A percentile compares a stretch with the other conserved stretches of the same genome.
Conservation (phyloP, 1,284 basidiomycete species). For the Pseudomicrostroma phylloplanum region DNA sequence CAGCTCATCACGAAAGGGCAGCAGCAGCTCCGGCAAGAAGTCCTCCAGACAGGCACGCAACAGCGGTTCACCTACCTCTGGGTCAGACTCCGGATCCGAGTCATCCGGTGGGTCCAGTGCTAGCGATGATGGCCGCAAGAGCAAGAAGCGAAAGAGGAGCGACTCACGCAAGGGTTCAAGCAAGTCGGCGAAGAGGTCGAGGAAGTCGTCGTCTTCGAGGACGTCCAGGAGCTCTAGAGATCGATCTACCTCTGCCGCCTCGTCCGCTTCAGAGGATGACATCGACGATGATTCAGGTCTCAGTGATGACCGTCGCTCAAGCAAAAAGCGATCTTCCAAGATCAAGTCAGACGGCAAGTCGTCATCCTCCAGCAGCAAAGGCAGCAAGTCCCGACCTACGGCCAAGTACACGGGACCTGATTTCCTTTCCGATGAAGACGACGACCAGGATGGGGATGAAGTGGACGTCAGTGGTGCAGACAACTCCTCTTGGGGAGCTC, state of each 20-base stretch:
- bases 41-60: not conserved
- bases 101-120: not conserved
- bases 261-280: not conserved
- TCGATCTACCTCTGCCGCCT: not conserved
- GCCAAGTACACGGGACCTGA: constrained; percentile 4
- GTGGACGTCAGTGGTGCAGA: not conserved
- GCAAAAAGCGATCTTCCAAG: not conserved
- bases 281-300: constrained; percentile 6
- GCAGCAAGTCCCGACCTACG: constrained; percentile 9
- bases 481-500: too few species aligned
- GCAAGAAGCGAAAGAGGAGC: not conserved
- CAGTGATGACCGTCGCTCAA: constrained; percentile 6
- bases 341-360: constrained; percentile 5
- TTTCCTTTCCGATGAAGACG: constrained; percentile 3
- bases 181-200: constrained; percentile 44
- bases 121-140: not conserved
- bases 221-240: not conserved
- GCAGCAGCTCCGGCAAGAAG: not conserved
- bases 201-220: too few species aligned
- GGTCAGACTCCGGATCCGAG: too few species aligned
- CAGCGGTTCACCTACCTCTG: not conserved
- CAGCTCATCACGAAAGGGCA: not conserved
- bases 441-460: not conserved
- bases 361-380: too few species aligned
- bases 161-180: not conserved